phyloP scores from a whole-genome alignment of 2,329 filamentous ascomycete genomes.

The Plenodomus lindquistii region DNA sequence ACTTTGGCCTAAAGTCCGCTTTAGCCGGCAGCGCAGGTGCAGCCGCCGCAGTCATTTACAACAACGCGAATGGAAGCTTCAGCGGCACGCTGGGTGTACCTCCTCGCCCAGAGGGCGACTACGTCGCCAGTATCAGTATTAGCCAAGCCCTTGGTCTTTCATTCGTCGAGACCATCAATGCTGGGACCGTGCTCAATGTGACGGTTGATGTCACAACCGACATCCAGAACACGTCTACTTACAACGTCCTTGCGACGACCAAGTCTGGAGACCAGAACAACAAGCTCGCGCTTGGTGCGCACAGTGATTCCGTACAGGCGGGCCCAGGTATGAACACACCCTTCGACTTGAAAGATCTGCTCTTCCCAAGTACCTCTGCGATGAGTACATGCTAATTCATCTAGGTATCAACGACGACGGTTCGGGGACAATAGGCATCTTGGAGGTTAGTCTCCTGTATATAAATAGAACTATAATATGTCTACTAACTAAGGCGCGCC shows the following conservation, averaged over 20 bases:
- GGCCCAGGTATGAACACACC: too few relatives aligned
- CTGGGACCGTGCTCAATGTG: constrained; percentile 45
- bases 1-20: constrained; percentile 72
- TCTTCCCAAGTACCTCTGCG: too few relatives aligned
- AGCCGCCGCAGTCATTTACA: constrained; percentile 72
- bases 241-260: constrained; percentile 45
- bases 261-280: constrained; percentile 42
- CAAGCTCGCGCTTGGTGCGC: constrained; percentile 42
- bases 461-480: too few relatives aligned
- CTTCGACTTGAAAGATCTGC: too few relatives aligned
- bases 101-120: constrained; percentile 54
- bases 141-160: constrained; percentile 62
- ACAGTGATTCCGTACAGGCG: constrained; percentile 42
- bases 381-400: too few relatives aligned
- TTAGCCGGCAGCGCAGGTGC: constrained; percentile 72
- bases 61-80: constrained; percentile 63
- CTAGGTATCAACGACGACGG: constrained; percentile 50
- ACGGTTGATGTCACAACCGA: constrained; percentile 50
- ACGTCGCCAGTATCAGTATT: constrained; percentile 72
- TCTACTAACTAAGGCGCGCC: too few relatives aligned
- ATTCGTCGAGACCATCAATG: constrained; percentile 58
- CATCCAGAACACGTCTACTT: constrained; percentile 53
- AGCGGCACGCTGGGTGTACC: constrained; percentile 70
- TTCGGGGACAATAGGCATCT: constrained; percentile 40
- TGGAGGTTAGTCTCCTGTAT: too few relatives aligned